These are phyloP conservation scores for Hyaloscypha finlandica DNA, from an alignment of 495 filamentous ascomycete genomes.

Conservation along the genomic window DNA sequence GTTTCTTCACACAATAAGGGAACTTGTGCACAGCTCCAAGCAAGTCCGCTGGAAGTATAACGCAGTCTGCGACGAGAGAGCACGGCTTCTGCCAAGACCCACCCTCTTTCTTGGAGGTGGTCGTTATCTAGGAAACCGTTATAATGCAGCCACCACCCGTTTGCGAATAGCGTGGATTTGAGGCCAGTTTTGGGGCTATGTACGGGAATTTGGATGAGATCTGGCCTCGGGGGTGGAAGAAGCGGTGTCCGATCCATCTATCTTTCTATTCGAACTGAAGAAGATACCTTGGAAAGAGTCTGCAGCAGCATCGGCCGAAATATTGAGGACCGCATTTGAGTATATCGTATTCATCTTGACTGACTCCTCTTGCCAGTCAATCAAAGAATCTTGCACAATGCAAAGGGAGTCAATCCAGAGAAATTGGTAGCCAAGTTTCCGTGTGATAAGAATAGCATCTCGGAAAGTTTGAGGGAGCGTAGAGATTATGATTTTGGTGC, in stretches of 20 bases:
- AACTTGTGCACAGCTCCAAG: background rate
- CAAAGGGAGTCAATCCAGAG: slow-evolving; percentile 7
- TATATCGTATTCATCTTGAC: background rate
- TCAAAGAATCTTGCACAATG: background rate
- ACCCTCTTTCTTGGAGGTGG: background rate
- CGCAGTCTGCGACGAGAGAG: background rate
- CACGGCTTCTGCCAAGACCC: background rate
- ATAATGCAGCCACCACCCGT: background rate
- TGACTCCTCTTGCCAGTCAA: background rate
- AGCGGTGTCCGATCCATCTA: background rate
- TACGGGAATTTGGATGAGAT: background rate
- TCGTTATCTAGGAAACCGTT: background rate
- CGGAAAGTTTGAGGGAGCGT: slow-evolving; percentile 8
- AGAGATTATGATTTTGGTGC: background rate
- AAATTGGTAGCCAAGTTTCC: background rate
- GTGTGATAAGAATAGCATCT: slow-evolving; percentile 13
- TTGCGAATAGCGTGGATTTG: background rate
- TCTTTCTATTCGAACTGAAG: background rate
- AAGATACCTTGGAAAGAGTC: background rate
- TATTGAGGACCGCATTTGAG: background rate
- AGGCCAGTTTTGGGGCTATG: background rate
- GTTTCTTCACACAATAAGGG: background rate
- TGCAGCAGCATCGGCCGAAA: background rate
- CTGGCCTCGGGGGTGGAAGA: background rate
- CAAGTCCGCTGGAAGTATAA: background rate